Evolutionary conservation across 1,284 basidiomycete species (phyloP), one percentile per base, ranked within the genome.

Genomic region (Phellopilus nigrolimitatus): DNA sequence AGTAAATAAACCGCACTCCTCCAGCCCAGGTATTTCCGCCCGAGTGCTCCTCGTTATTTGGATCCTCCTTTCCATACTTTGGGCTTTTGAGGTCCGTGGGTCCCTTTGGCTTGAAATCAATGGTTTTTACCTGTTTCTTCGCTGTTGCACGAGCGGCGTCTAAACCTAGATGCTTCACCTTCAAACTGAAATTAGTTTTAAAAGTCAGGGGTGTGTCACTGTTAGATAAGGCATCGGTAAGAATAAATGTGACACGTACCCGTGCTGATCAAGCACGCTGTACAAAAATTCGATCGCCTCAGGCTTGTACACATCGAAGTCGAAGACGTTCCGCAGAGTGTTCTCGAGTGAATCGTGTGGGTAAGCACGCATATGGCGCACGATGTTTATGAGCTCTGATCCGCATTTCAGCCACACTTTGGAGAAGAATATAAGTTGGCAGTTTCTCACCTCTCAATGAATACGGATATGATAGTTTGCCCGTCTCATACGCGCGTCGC

Each of bases 11-110:
- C 64, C 75, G 55, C 61, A 84, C 80, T 7, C 82, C 82, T 4
- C 81, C 82, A 38, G 80, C 76, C 68, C 71, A 83, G 13, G 66
- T 78, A 56, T 81, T 81, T 1, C 81, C 82, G 13, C 80, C 82
- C 3, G 66, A 66, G 58, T 83, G 80, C 25, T 79, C 69, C 58
- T 79, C 69, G 57, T 81, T 68, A 22, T 67, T 57, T 0, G 66
- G 69, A 59, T 84, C 82, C 27, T 79, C 79, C 48, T 78, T 71
- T 2, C 81, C 81, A 56, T 74, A 76, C 60, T 83, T 83, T 2
- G 80, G 80, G 47, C 71, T 67, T 6, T 66, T 65, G 3, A 82
- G 67, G 10, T 68, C 67, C 0, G 71, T 76, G 10, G 71, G 58
- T 4, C 66, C 68, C 54, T 72, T 73, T 1, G 80, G 80, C 56